Percentiles rank a stretch among this genome's conserved stretches.
These are phyloP conservation scores for Rhizoclosmatium sp. DNA, from an alignment of 192 early-diverging fungal species.

Conservation along the genomic window DNA sequence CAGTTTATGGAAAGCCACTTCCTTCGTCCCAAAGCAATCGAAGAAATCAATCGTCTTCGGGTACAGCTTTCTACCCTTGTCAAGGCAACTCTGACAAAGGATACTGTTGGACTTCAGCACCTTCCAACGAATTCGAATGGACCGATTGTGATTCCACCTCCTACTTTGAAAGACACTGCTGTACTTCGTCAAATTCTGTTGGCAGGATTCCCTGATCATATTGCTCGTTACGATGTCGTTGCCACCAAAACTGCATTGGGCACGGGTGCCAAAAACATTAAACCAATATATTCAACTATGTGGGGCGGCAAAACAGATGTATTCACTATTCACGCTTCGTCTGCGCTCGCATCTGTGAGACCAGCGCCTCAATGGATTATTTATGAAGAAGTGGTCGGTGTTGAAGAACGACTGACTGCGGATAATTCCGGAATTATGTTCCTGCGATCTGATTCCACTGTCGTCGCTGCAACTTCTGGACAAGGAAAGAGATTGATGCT, in stretches of 20 bases:
- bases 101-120: background rate
- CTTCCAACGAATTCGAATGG: background rate
- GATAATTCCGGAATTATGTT: conserved; percentile 75
- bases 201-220: conserved; percentile 88
- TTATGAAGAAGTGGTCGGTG: conserved; percentile 62
- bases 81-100: conserved; percentile 8
- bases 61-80: conserved; percentile 51
- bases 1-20: conserved; percentile 83
- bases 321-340: conserved; percentile 62
- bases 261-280: conserved; percentile 39
- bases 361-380: conserved; percentile 60
- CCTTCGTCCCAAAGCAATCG: conserved; percentile 80
- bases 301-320: conserved; percentile 65
- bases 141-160: conserved; percentile 65
- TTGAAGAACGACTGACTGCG: conserved; percentile 54
- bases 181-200: conserved; percentile 88
- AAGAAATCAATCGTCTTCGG: conserved; percentile 60
- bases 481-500: conserved; percentile 63
- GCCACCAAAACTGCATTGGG: conserved; percentile 34
- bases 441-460: conserved; percentile 51
- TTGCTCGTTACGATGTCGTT: conserved; percentile 74
- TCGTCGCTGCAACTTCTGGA: conserved; percentile 55
- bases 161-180: conserved; percentile 58
- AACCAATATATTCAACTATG: conserved; percentile 60
- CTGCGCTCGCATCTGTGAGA: conserved; percentile 47